Evolutionary conservation across 164 flowering plant genomes (phyloP), one percentile per base, ranked within the genome.

Genomic region (Vitis riparia): DNA sequence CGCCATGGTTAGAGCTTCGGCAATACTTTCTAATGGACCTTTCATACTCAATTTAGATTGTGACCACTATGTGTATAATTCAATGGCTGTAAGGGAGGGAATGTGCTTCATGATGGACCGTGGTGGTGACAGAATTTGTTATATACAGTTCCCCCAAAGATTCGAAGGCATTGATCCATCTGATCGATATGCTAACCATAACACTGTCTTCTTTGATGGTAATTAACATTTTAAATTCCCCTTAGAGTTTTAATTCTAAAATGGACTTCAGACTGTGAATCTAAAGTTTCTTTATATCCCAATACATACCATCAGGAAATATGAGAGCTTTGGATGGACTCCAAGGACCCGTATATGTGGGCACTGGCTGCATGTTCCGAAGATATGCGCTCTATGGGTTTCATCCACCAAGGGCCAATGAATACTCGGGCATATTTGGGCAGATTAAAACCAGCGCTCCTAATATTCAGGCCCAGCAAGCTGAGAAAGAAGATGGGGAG

Each of bases 291-390:
- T 23, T 23, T 23, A 23, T 23, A 23, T 23, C 27, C 27, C 27
- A 23, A 5, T 57, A 29, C 4, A 23, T 23, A 23, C 27, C 27
- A 23, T 23, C 27, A 23, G 88, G 92, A 51, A 91, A 90, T 65
- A 93, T 93, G 98, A 65, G 97, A 68, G 97, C 98, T 1, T 73
- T 91, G 14, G 98, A 91, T 62, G 97, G 98, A 56, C 85, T 93
- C 6, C 97, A 93, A 70, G 98, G 98, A 0, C 98, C 98, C 0
- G 91, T 93, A 16, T 93, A 93, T 51, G 98, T 93, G 6, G 98
- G 98, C 57, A 93, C 98, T 4, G 98, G 98, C 0, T 90, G 95
- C 79, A 77, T 93, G 89, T 93, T 93, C 76, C 77, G 98, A 51
- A 73, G 97, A 9, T 87, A 76, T 70, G 98, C 98, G 5, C 79